A percentile compares a stretch with the other conserved stretches of the same genome.
These are phyloP conservation scores for Nannochloris sp. DNA, from an alignment of 139 green algal genomes.

Conservation along the genomic window DNA sequence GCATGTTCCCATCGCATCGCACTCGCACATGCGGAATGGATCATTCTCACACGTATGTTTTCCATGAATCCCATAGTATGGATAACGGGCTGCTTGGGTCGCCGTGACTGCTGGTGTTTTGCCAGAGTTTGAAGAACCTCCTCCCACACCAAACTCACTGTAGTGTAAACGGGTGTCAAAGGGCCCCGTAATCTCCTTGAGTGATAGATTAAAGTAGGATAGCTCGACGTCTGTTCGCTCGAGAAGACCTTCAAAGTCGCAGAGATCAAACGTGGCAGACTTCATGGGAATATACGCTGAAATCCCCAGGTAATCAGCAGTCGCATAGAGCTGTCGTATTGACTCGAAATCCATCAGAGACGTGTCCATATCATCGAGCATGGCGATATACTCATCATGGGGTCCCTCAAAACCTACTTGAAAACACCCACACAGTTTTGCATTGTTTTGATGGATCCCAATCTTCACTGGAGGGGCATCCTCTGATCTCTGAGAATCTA, in stretches of 20 bases:
- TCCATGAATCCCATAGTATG: slow-evolving; percentile 33
- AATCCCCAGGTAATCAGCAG: slow-evolving; percentile 35
- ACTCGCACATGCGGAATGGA: slow-evolving; percentile 14
- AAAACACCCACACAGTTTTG: slow-evolving; percentile 32
- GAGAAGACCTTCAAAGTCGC: slow-evolving; percentile 18
- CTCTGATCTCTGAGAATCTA: not conserved
- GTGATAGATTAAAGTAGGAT: slow-evolving; percentile 9
- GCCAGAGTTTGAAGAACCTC: slow-evolving; percentile 17
- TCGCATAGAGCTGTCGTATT: slow-evolving; percentile 15
- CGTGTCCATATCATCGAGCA: slow-evolving; percentile 6
- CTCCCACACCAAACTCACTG: slow-evolving; percentile 39
- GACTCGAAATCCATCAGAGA: not conserved
- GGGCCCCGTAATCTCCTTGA: slow-evolving; percentile 6
- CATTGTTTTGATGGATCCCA: slow-evolving; percentile 25
- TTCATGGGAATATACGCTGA: slow-evolving; percentile 33
- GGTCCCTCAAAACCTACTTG: slow-evolving; percentile 16
- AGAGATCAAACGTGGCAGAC: slow-evolving; percentile 14
- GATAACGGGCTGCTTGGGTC: slow-evolving; percentile 19
- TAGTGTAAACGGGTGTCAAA: slow-evolving; percentile 26
- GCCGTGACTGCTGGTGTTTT: slow-evolving; percentile 18
- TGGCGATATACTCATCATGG: slow-evolving; percentile 4
- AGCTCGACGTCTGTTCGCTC: slow-evolving; percentile 15
- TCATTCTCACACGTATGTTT: slow-evolving; percentile 23
- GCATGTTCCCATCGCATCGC: not conserved
- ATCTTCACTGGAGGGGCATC: slow-evolving; percentile 6